Evolutionary conservation across 305 asterid genomes (phyloP).

Genomic region (Fraxinus greggii): DNA sequence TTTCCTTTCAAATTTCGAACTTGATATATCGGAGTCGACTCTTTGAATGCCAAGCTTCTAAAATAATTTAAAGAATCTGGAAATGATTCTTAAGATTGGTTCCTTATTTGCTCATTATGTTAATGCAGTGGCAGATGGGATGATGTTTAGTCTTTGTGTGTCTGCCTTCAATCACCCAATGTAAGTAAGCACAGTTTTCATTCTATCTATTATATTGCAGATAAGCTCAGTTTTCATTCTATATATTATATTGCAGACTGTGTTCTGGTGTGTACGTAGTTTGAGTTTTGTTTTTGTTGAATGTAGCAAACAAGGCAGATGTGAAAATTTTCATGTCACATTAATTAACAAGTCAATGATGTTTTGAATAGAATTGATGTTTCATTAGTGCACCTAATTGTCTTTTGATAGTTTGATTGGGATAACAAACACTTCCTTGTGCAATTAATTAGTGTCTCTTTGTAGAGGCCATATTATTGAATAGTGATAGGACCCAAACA

Average conservation of each 20-base stretch:
- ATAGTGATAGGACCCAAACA: not conserved
- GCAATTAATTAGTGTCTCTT: not conserved
- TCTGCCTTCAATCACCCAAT: slow-evolving; percentile 11
- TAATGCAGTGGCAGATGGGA: slow-evolving; percentile 73
- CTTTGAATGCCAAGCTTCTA: not conserved
- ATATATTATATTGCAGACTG: not conserved
- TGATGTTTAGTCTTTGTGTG: slow-evolving; percentile 34
- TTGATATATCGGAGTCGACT: not conserved
- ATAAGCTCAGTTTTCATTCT: slow-evolving; percentile 3
- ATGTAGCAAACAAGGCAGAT: not conserved
- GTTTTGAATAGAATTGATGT: not conserved
- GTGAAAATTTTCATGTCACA: not conserved
- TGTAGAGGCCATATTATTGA: not conserved
- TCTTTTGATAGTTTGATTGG: not conserved
- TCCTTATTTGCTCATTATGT: slow-evolving; percentile 19
- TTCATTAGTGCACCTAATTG: not conserved
- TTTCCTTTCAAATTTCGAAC: slow-evolving; percentile 7
- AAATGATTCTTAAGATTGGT: slow-evolving; percentile 12
- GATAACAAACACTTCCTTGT: not conserved
- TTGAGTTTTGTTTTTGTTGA: not conserved
- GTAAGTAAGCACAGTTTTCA: slow-evolving; percentile 31
- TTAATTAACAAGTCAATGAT: not conserved
- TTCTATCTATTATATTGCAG: not conserved
- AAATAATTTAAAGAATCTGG: not conserved
- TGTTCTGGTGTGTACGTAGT: not conserved